These are phyloP conservation scores for Pseudogymnoascus sp. DNA, from an alignment of 2,329 filamentous ascomycete genomes.

Conservation along the genomic window DNA sequence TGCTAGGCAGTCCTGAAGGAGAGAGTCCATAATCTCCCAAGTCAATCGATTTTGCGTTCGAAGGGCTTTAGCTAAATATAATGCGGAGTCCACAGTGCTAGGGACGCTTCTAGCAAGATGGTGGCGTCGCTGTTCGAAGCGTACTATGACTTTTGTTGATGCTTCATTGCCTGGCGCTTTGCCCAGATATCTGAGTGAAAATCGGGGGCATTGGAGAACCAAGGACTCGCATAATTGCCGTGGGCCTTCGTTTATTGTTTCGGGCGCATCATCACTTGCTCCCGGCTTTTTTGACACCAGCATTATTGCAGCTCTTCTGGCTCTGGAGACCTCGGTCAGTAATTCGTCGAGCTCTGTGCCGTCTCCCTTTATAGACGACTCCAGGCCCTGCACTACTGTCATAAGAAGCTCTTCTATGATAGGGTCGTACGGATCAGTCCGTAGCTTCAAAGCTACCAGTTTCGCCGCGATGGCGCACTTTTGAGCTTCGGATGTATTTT, in stretches of 20 bases:
- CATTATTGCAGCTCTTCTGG: slow-evolving; percentile 46
- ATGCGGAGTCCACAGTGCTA: slow-evolving; percentile 51
- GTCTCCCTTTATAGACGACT: slow-evolving; percentile 52
- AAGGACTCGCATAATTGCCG: slow-evolving; percentile 44
- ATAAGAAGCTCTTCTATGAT: slow-evolving; percentile 37
- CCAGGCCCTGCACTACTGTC: slow-evolving; percentile 46
- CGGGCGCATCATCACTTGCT: slow-evolving; percentile 9
- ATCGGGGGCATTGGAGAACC: slow-evolving; percentile 50
- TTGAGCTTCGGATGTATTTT: slow-evolving; percentile 24
- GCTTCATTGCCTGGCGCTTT: slow-evolving; percentile 44
- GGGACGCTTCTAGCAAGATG: slow-evolving; percentile 41
- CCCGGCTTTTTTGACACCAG: slow-evolving; percentile 32
- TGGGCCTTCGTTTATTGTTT: slow-evolving; percentile 16
- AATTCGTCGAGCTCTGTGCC: slow-evolving; percentile 53
- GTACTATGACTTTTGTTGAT: slow-evolving; percentile 48
- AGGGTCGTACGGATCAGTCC: slow-evolving; percentile 32
- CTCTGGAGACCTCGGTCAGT: slow-evolving; percentile 46
- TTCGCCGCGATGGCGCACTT: slow-evolving; percentile 46
- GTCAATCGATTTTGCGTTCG: slow-evolving; percentile 39
- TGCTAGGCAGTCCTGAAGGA: slow-evolving; percentile 47
- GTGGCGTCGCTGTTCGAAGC: slow-evolving; percentile 52
- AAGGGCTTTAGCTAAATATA: slow-evolving; percentile 47
- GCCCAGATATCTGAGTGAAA: slow-evolving; percentile 54
- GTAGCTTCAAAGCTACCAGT: slow-evolving; percentile 47
- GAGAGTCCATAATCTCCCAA: slow-evolving; percentile 50